Base-by-base conservation (phyloP, 2,329 filamentous ascomycete species). In the Alternaria gansuensis region DNA sequence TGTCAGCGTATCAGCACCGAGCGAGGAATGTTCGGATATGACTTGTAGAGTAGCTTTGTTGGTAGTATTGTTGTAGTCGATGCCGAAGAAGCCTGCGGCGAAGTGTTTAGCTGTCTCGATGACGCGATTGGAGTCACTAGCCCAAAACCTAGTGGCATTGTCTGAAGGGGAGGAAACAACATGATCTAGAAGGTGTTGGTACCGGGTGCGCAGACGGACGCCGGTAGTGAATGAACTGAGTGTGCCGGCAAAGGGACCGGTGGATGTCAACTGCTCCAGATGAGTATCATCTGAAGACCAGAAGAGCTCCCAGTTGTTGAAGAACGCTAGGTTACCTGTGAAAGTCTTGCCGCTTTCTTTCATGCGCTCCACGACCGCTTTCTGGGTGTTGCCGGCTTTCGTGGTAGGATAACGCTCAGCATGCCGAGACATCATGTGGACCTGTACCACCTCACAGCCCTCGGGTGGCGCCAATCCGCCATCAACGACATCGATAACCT, bases 391-490 rank as follows among this genome's bases (percentile, higher is more conserved):
- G 28, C 83, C 84, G 39, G 82, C 81, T 59, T 74, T 79, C 34
- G 70, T 71, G 0, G 84, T 87, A 1, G 85, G 85, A 72, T 85
- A 87, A 67, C 85, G 77, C 68, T 86, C 85, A 23, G 78, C 83
- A 75, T 87, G 85, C 39, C 85, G 80, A 21, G 85, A 83, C 77
- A 87, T 82, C 84, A 87, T 83, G 71, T 87, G 84, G n/a, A 86
- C 80, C 68, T 87, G 84, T 56, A 85, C 82, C 6, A 87, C 77
- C 14, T 72, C 68, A 65, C 85, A 87, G 3, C 79, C 79, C 5
- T 78, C 69, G 0, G 84, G 84, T 4, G 80, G 69, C 1, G 73
- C 76, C 45, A 83, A 76, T 4, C 78, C 79, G 7, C 74, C 74
- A 11, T 75, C 75, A 13, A 80, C 70, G 2, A 79, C 67, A 36